A percentile compares a stretch with the other conserved stretches of the same genome.
These are phyloP conservation scores for Fusarium chuoi DNA, from an alignment of 2,329 filamentous ascomycete species.

Conservation along the genomic window DNA sequence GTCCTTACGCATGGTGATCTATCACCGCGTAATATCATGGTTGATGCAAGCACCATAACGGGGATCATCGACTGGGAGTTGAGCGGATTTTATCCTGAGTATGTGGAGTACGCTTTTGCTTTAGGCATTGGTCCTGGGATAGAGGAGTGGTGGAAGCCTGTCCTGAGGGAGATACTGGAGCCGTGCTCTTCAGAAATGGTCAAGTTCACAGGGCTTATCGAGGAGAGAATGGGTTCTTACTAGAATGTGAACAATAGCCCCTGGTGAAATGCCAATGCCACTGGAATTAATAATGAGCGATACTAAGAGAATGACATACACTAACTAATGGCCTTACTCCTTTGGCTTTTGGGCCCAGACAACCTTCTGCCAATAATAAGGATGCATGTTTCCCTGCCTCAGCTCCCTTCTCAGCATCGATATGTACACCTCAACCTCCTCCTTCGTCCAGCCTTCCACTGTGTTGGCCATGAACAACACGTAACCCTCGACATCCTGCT, in stretches of 20 bases:
- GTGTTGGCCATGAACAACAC: conserved; percentile 34
- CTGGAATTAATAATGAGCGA: not conserved
- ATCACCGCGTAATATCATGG: not conserved
- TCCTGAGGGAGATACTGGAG: not conserved
- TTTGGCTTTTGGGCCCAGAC: conserved; percentile 13
- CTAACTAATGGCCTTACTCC: not conserved
- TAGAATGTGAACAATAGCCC: not conserved
- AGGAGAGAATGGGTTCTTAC: conserved; percentile 1
- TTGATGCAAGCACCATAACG: not conserved
- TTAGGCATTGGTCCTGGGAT: not conserved
- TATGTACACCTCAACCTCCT: conserved; percentile 33
- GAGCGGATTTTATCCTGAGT: conserved; percentile 4
- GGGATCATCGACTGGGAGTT: conserved; percentile 9
- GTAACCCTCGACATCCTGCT: conserved; percentile 35
- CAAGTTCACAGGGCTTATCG: not conserved
- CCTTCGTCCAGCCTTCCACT: conserved; percentile 30
- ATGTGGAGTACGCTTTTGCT: not conserved
- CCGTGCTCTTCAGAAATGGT: not conserved
- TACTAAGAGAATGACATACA: not conserved
- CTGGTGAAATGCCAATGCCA: not conserved
- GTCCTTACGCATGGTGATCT: conserved; percentile 1
- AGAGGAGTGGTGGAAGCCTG: not conserved
- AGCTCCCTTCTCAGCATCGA: conserved; percentile 34
- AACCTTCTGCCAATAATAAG: conserved; percentile 28
- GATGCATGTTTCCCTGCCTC: conserved; percentile 26